Evolutionary conservation across 768 basidiomycete species (phyloP), one percentile per base, ranked within the genome.

Genomic region (Kwoniella botswanensis): DNA sequence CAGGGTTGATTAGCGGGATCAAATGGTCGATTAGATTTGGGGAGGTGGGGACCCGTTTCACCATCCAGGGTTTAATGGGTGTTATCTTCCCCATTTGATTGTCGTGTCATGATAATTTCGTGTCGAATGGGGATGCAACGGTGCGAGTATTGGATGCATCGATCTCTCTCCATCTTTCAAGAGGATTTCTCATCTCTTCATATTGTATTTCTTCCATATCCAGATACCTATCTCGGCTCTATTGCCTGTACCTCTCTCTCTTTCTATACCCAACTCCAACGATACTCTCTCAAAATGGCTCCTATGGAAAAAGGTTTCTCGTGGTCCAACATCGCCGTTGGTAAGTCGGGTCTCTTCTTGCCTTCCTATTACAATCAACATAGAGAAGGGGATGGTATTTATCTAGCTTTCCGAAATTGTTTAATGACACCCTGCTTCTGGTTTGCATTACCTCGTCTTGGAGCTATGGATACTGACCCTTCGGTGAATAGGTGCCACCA

Each of bases 261-360:
- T 50, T 61, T 46, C 7, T 22, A 52, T 17, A n/a, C 13, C 18
- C 44, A 17, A 60, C 29, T 17, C 35, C 60, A 43, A 66, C 22
- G 43, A 35, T 17, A 24, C 13, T 46, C 46, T 63, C n/a, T 13
- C 79, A 79, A 35, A 87, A 91, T 78, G 93, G 93, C 86, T 84
- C 84, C 84, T 75, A 81, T 72, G 78, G 81, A 83, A 71, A 81
- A 81, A 72, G 82, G 82, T 56, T 83, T 84, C 71, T 82, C 81
- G 46, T 85, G 84, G 76, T 84, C 84, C 59, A 80, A 82, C 67
- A 84, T 86, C 46, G 82, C 84, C 64, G 80, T 82, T 74, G 85
- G 86, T 82, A 65, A 73, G 81, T 78, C 35, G 35, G 11, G 13
- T n/a, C 4, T 41, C 44, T 21, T 52, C 44, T 50, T 18, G 7